These are phyloP conservation scores for Quercus variabilis DNA, from an alignment of 306 rosid species.

Conservation along the genomic window DNA sequence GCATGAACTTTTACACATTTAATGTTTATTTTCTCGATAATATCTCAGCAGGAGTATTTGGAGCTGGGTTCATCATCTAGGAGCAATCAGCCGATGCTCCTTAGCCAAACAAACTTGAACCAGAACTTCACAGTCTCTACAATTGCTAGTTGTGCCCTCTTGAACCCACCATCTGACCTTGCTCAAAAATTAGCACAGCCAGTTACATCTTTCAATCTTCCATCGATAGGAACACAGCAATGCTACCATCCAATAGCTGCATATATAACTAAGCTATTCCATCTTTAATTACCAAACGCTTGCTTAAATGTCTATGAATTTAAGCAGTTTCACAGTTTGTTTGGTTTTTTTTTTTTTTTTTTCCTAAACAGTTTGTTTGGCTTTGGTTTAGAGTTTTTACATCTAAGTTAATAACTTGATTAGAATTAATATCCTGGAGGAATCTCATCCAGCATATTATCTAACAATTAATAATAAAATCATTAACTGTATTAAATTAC, in stretches of 20 bases:
- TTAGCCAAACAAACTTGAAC: neutral
- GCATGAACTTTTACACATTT: neutral
- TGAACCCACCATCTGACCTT: neutral
- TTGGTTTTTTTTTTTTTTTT: too few species aligned
- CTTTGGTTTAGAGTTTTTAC: too few species aligned
- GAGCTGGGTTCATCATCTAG: conserved; percentile 6
- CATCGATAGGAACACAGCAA: neutral
- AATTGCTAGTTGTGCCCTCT: neutral
- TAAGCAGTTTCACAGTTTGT: too few species aligned
- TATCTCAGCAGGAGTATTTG: neutral
- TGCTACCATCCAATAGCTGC: neutral
- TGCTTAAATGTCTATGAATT: too few species aligned
- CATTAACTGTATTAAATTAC: too few species aligned
- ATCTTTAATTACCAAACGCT: neutral
- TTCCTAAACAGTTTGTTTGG: too few species aligned
- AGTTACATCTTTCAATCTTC: neutral
- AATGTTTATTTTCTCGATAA: neutral
- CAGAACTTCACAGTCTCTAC: neutral
- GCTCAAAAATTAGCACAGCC: neutral
- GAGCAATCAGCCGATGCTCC: neutral
- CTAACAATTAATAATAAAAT: too few species aligned
- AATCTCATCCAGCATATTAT: too few species aligned
- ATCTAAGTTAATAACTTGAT: too few species aligned
- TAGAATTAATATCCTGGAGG: too few species aligned
- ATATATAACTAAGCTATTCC: neutral